Conservation (phyloP, 257 asterid genomes). For the Linderniella brevidens region DNA sequence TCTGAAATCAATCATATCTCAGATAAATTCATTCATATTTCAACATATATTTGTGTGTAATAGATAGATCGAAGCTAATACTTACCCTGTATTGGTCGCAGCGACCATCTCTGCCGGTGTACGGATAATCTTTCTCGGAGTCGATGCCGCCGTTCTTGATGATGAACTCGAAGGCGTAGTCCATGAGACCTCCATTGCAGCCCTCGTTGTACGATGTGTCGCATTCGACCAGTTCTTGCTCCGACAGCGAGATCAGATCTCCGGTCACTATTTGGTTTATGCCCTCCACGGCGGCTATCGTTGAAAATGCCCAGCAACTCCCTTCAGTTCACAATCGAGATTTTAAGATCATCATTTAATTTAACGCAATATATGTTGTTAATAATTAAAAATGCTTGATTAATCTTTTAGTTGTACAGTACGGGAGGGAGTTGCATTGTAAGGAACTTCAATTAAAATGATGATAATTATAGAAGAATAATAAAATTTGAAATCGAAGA, state of each 20-base stretch:
- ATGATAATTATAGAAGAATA: no score
- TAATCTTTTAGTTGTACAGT: no score
- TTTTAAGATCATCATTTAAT: neutral
- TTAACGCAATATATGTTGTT: neutral
- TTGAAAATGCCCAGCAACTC: constrained; percentile 98
- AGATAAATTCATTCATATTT: no score
- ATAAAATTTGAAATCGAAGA: no score
- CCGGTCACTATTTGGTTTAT: constrained; percentile 66
- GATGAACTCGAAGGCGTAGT: constrained; percentile 9
- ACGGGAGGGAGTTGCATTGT: no score
- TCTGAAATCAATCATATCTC: constrained; percentile 18
- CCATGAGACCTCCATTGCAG: constrained; percentile 90
- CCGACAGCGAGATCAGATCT: constrained; percentile 38
- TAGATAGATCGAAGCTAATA: neutral
- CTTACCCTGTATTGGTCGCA: constrained; percentile 50
- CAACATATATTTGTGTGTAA: neutral
- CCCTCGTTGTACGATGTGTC: constrained; percentile 53
- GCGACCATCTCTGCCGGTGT: constrained; percentile 35
- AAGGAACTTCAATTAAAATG: no score
- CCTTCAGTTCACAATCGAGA: constrained; percentile 23
- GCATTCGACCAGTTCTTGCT: constrained; percentile 82
- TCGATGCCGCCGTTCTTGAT: constrained; percentile 69
- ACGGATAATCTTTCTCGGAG: constrained; percentile 71
- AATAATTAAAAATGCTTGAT: no score
- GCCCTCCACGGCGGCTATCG: constrained; percentile 79